These are phyloP conservation scores for Globisporangium polare DNA, from an alignment of 352 stramenopile species.

Conservation along the genomic window DNA sequence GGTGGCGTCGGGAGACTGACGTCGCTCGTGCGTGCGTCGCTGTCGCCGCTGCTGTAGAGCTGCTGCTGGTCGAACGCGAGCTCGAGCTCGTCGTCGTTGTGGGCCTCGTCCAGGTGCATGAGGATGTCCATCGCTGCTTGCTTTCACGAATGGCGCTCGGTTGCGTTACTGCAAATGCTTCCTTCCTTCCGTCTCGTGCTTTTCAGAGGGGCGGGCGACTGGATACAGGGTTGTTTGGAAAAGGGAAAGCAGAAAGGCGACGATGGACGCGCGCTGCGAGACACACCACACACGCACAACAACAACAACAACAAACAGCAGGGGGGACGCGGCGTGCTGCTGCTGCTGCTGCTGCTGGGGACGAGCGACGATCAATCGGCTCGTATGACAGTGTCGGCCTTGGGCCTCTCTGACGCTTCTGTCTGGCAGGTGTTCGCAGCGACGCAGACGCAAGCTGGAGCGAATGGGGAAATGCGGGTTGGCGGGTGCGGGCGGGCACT, in stretches of 20 bases:
- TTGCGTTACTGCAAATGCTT: background rate
- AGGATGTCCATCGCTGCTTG: conserved; percentile 8
- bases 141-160: background rate
- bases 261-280: background rate
- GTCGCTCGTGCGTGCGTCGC: conserved; percentile 10
- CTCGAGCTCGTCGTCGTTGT: conserved; percentile 1
- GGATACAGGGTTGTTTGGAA: background rate
- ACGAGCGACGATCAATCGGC: background rate
- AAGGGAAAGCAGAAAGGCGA: background rate
- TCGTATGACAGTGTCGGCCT: background rate
- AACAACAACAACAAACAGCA: too few relatives aligned
- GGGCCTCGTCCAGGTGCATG: conserved; percentile 3
- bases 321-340: background rate
- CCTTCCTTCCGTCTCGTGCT: background rate
- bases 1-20: conserved; percentile 8
- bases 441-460: background rate
- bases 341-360: background rate
- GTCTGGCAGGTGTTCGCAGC: background rate
- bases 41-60: conserved; percentile 4
- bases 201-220: background rate
- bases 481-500: background rate
- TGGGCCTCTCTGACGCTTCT: background rate
- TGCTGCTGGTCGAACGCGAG: conserved; percentile 1
- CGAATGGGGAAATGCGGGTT: conserved; percentile 5
- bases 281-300: background rate